Base-by-base conservation (phyloP, 1,284 basidiomycete genomes). In the Tremellales sp. region DNA sequence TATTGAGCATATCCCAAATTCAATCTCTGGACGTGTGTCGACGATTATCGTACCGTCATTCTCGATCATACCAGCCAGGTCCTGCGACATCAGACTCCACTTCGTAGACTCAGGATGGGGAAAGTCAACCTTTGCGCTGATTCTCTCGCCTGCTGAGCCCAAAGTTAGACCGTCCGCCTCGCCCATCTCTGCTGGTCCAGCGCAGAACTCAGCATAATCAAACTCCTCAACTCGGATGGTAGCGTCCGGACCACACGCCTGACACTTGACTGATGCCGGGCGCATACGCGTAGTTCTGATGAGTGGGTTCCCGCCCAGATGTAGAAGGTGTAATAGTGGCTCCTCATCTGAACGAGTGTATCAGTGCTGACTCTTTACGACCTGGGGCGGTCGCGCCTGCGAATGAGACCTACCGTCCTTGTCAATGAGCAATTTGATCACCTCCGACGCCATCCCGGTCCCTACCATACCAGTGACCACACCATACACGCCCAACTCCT, bases 391-490 rank as follows among this genome's bases (percentile, higher is more conserved):
- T 8, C n/a, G 19, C 11, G 19, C 11, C 19, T 8, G 11, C 23
- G 17, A 25, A 46, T 4, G 12, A 17, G 12, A 73, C 82, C 49
- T 62, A 87, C 89, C 85, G 58, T 85, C 81, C 33, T 83, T 65
- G 0, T 84, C 88, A 0, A 82, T 77, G 12, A 96, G 75, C 25
- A 94, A 78, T 68, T 89, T 91, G 66, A 97, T 84, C 1, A 89
- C 81, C 71, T 97, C 93, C 13, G 89, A 70, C 1, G 93, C 96
- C 78, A 97, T 94, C 61, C 93, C 76, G 43, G 84, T 86, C 8
- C 96, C 96, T 23, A 98, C 87, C 19, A 92, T 78, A 0, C 96
- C 96, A 0, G 90, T 92, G 0, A 97, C 86, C 0, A 81, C 83
- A 0, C 94, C 94, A 37, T 97, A 76, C 2, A 99, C 87, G 2